phyloP scores from a whole-genome alignment of 345 rosid species.

The Eutrema japonicum region DNA sequence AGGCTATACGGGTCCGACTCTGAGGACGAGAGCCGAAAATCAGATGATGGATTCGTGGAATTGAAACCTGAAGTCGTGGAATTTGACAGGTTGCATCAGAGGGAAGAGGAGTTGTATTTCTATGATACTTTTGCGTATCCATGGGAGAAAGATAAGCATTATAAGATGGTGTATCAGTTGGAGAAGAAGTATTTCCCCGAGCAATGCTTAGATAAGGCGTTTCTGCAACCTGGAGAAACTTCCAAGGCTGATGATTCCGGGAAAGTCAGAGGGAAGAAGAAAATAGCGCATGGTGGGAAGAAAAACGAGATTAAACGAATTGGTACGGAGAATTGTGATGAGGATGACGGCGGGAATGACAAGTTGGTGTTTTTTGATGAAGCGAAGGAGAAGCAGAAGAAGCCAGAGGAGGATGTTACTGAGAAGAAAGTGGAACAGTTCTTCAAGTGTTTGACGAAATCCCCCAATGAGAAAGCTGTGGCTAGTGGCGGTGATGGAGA shows the following conservation, averaged over 20 bases:
- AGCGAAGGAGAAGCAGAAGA: slow-evolving; percentile 56
- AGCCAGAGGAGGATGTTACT: slow-evolving; percentile 47
- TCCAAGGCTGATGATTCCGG: slow-evolving; percentile 39
- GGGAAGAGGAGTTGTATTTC: slow-evolving; percentile 89
- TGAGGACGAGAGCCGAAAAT: slow-evolving; percentile 63
- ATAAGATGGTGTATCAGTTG: slow-evolving; percentile 93
- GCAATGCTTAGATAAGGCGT: slow-evolving; percentile 87
- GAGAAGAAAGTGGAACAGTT: slow-evolving; percentile 91
- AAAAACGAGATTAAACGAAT: slow-evolving; percentile 36
- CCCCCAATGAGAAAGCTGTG: slow-evolving; percentile 56
- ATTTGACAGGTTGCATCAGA: slow-evolving; percentile 77
- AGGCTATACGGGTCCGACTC: slow-evolving; percentile 93
- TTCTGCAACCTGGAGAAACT: slow-evolving; percentile 66
- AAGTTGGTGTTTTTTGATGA: slow-evolving; percentile 74
- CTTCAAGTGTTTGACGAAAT: slow-evolving; percentile 85
- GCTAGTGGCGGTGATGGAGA: slow-evolving; percentile 56
- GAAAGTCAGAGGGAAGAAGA: slow-evolving; percentile 44
- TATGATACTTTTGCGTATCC: slow-evolving; percentile 87
- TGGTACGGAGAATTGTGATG: slow-evolving; percentile 28
- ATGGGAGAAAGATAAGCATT: slow-evolving; percentile 96
- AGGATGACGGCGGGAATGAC: slow-evolving; percentile 46
- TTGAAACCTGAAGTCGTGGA: slow-evolving; percentile 84
- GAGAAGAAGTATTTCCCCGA: slow-evolving; percentile 97
- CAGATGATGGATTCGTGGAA: slow-evolving; percentile 77
- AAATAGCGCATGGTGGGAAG: slow-evolving; percentile 28